These are phyloP conservation scores for Croton setiger DNA, from an alignment of 441 rosid genomes.

Conservation along the genomic window DNA sequence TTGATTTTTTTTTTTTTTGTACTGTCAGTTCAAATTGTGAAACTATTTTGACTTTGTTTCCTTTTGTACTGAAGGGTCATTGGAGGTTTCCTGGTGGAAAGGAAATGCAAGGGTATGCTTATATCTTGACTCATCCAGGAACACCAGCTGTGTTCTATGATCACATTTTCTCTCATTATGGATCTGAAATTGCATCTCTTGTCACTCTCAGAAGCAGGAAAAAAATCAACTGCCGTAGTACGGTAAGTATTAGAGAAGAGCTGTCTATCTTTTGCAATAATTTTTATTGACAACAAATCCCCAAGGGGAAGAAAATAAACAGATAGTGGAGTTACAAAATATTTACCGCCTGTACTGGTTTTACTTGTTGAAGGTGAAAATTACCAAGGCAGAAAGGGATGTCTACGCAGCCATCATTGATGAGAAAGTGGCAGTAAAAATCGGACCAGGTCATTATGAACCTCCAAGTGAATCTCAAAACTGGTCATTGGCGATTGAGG, in stretches of 20 bases:
- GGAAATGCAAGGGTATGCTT: slow-evolving; percentile 98
- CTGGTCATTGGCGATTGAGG: slow-evolving; percentile 67
- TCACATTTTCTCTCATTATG: slow-evolving; percentile 68
- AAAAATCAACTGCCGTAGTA: slow-evolving; percentile 78
- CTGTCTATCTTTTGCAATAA: neutral
- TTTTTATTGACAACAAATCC: neutral
- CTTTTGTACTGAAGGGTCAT: slow-evolving; percentile 56
- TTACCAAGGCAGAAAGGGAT: slow-evolving; percentile 70
- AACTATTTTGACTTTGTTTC: slow-evolving; percentile 5
- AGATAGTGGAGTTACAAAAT: neutral
- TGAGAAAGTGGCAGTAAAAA: slow-evolving; percentile 73
- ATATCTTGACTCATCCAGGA: slow-evolving; percentile 93
- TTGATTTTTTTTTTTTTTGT: neutral
- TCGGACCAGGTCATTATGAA: slow-evolving; percentile 84
- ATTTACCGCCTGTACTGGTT: slow-evolving; percentile 12
- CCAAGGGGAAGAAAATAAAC: neutral
- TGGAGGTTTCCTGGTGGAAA: slow-evolving; percentile 95
- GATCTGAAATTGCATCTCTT: slow-evolving; percentile 70
- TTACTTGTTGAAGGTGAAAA: slow-evolving; percentile 44
- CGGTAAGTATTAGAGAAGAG: slow-evolving; percentile 41
- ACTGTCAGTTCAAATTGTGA: neutral
- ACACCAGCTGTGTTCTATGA: slow-evolving; percentile 91
- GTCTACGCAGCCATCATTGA: slow-evolving; percentile 82
- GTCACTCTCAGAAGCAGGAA: slow-evolving; percentile 68
- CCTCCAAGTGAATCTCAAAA: slow-evolving; percentile 50